These are phyloP conservation scores for Phellopilus nigrolimitatus DNA, from an alignment of 1,284 basidiomycete species.

Conservation along the genomic window DNA sequence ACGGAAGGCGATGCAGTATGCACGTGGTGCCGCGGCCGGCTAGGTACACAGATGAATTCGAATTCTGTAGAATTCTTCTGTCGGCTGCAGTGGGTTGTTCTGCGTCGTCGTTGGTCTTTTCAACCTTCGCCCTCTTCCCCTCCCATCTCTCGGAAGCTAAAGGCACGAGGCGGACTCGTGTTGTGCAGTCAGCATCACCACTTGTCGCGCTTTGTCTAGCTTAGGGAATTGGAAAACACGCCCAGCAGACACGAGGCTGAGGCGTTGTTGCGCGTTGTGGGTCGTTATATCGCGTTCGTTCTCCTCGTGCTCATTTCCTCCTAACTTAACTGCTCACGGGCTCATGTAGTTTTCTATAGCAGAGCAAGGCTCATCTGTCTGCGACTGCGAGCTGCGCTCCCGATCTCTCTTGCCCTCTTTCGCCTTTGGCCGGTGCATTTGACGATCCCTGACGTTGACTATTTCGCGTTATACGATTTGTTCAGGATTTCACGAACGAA, in stretches of 20 bases:
- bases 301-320: neutral
- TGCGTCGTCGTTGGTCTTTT: neutral
- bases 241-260: conserved; percentile 7
- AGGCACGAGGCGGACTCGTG: conserved; percentile 13
- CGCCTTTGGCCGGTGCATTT: conserved; percentile 7
- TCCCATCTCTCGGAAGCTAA: conserved; percentile 4
- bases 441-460: neutral
- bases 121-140: neutral
- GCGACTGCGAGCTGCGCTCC: conserved; percentile 12
- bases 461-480: neutral
- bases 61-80: conserved; percentile 1
- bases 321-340: neutral
- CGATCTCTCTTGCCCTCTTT: neutral
- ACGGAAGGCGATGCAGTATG: too few relatives aligned
- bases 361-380: neutral
- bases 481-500: neutral
- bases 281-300: neutral
- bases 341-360: too few relatives aligned
- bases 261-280: conserved; percentile 2
- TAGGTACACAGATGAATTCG: too few relatives aligned
- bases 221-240: neutral
- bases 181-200: neutral
- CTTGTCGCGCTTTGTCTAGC: neutral
- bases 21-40: too few relatives aligned
- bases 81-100: neutral